phyloP scores from a whole-genome alignment of 768 basidiomycete species.

The Daedaleopsis sinensis region DNA sequence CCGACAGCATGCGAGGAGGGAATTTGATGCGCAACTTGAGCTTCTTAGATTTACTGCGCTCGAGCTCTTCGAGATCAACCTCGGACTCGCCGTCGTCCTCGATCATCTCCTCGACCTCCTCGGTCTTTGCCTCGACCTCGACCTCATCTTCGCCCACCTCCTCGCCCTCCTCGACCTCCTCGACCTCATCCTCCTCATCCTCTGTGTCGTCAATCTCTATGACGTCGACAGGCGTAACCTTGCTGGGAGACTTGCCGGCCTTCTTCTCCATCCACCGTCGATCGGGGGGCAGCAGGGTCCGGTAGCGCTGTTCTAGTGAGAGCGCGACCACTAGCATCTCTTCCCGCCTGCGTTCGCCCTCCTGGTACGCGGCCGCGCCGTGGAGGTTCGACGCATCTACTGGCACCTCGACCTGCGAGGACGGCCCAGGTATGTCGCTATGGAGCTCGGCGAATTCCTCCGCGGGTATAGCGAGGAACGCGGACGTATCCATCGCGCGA shows the following conservation, averaged over 20 bases:
- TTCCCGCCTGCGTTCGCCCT: constrained; percentile 74
- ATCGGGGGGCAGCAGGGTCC: constrained; percentile 72
- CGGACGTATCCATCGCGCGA: constrained; percentile 67
- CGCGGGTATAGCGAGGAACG: constrained; percentile 67
- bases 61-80: constrained; percentile 1
- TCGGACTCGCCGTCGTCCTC: constrained; percentile 12
- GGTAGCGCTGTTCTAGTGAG: constrained; percentile 71
- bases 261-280: constrained; percentile 27
- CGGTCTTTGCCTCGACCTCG: constrained; percentile 20
- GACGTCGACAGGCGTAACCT: neutral
- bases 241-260: constrained; percentile 5
- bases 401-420: constrained; percentile 23
- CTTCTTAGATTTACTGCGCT: constrained; percentile 36
- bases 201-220: constrained; percentile 13
- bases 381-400: constrained; percentile 28
- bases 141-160: neutral
- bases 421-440: constrained; percentile 1
- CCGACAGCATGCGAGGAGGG: constrained; percentile 28
- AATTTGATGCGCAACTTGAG: constrained; percentile 43
- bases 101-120: constrained; percentile 12
- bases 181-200: neutral
- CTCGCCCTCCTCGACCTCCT: constrained; percentile 9
- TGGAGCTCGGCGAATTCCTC: constrained; percentile 47
- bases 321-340: constrained; percentile 76
- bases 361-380: constrained; percentile 41